Evolutionary conservation across 1,284 basidiomycete genomes (phyloP), one percentile per base, ranked within the genome.

Genomic region (Ceraceosorus bombacis): DNA sequence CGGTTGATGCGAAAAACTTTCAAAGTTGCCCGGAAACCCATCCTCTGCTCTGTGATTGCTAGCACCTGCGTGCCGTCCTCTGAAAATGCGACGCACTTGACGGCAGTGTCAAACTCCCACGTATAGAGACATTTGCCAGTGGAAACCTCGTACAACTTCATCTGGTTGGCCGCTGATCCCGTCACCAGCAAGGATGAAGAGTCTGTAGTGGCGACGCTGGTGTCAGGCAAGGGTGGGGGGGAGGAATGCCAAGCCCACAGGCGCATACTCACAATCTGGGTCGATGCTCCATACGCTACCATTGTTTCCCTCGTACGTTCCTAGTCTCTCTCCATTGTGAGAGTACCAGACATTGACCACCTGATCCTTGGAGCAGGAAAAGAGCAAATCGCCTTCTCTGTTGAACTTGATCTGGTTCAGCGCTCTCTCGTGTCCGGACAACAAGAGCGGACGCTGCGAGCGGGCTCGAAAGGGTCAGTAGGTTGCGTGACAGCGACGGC

Each of bases 31-130:
- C 68, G 67, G 80, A 86, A 81, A 2, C 94, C 94, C 88, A 92
- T 92, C 65, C 95, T 87, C 79, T 95, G 90, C 80, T 98, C 95
- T 1, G 95, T 98, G 70, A 97, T 89, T 75, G 89, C 91, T 40
- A 97, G 86, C 6, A 77, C 61, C 57, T 77, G 73, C 5, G 50
- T 94, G 82, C 76, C 86, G 84, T 72, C 67, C 55, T 85, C 83
- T 79, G 86, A 91, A 81, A 88, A 91, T 10, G 87, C 85, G 38
- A 97, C 94, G 53, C 94, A 83, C 83, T 96, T 97, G 70, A 97
- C 90, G 3, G 95, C 94, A 0, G 94, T 98, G 50, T 90, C 88
- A 82, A 97, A 97, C 79, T 97, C 94, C 95, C 95, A 98, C 27
- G 60, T 57, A 62, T 64, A 77, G 49, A 78, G 82, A 76, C 90